Base-by-base conservation (phyloP, 768 basidiomycete genomes). In the Steccherinum ochraceum region DNA sequence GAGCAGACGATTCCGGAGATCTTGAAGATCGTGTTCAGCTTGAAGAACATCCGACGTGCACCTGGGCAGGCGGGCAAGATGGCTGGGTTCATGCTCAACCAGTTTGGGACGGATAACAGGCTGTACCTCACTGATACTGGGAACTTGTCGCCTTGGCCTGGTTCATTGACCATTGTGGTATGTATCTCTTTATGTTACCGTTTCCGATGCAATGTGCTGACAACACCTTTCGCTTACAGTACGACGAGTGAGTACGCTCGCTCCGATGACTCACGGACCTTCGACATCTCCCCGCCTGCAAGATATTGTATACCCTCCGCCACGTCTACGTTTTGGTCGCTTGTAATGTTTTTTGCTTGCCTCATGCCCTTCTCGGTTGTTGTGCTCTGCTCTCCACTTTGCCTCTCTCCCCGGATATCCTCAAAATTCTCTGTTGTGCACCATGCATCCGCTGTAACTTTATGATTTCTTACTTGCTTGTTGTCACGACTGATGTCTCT, bases 41-140 rank as follows among this genome's bases (percentile, higher is more conserved):
- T 67, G 21, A 68, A 70, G 55, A 75, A 75, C 55, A 52, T 79
- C 27, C 71, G 74, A 20, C 72, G 75, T 26, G 78, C 75, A 1
- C 64, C 70, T 12, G 78, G 76, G 1, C 57, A 66, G 45, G 62
- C 71, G 11, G 80, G 79, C 1, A 57, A 52, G 25, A 63, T 78
- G 19, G 59, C 61, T 20, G 59, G 67, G 3, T 71, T 71, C 53
- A 56, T 56, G 42, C 47, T 69, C 12, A 61, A 65, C 35, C 65
- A 69, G 50, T 69, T 69, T 10, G 72, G 71, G 50, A 54, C 58
- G 19, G 53, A 53, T 41, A 56, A 41, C 42, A 51, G 54, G 27
- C 50, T 62, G 53, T 66, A 58, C 47, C 46, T 59, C 45, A 45
- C 65, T 61, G 27, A 66, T 30, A 56, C 52, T 5, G 60, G 60